These are phyloP conservation scores for Phytophthora litchii DNA, from an alignment of 352 stramenopile genomes.

Conservation along the genomic window DNA sequence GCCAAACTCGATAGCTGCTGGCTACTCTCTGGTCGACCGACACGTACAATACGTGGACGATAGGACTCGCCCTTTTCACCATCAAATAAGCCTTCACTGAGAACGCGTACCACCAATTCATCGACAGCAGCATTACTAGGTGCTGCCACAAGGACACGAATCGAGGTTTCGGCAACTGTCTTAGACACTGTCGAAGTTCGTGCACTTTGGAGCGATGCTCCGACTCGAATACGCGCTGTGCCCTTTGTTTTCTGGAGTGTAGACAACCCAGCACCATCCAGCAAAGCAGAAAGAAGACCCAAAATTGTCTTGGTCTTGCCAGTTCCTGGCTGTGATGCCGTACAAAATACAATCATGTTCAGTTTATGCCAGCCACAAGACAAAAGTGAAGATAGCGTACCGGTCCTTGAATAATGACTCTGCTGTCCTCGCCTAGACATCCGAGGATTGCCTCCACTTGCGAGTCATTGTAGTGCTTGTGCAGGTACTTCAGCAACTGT, in stretches of 20 bases:
- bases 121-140: constrained; percentile 85
- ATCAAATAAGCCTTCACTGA: constrained; percentile 71
- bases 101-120: constrained; percentile 71
- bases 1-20: constrained; percentile 39
- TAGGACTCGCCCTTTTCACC: constrained; percentile 52
- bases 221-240: constrained; percentile 70
- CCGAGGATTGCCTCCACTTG: constrained; percentile 77
- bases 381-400: constrained; percentile 34
- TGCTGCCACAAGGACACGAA: constrained; percentile 77
- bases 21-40: constrained; percentile 64
- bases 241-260: constrained; percentile 53
- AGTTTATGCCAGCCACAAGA: constrained; percentile 4
- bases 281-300: constrained; percentile 68
- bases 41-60: constrained; percentile 71
- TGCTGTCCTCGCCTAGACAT: constrained; percentile 61
- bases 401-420: constrained; percentile 84
- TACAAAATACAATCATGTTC: constrained; percentile 1
- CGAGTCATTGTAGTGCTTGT: constrained; percentile 73
- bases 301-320: constrained; percentile 88
- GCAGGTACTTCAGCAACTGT: constrained; percentile 50
- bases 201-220: constrained; percentile 60
- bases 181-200: constrained; percentile 39
- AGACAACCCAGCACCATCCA: constrained; percentile 69
- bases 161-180: constrained; percentile 59
- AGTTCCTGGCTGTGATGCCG: constrained; percentile 60